Percentiles rank a stretch among this genome's conserved stretches.
Evolutionary conservation across 2,329 filamentous ascomycete genomes (phyloP).

Genomic region (Dothidotthia symphoricarpi): DNA sequence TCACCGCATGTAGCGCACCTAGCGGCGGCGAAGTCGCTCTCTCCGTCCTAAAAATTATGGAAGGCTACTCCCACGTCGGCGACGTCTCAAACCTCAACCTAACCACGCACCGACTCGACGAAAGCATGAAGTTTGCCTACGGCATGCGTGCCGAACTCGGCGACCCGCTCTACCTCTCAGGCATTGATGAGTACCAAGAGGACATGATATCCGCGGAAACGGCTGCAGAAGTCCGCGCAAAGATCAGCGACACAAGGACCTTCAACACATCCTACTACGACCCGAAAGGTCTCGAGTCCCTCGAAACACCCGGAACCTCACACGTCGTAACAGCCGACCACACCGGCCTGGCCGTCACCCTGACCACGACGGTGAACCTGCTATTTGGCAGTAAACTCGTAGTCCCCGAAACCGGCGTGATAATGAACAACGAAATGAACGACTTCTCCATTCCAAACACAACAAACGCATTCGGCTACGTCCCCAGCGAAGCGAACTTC

Average conservation of each 20-base stretch:
- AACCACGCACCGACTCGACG: constrained; percentile 77
- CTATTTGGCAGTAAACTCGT: constrained; percentile 78
- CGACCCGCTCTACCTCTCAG: constrained; percentile 72
- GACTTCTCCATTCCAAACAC: constrained; percentile 75
- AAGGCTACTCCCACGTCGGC: constrained; percentile 68
- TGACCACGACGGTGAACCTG: constrained; percentile 86
- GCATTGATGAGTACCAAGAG: constrained; percentile 62
- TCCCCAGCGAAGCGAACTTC: constrained; percentile 76
- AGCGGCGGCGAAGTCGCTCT: constrained; percentile 75
- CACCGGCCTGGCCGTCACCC: constrained; percentile 71
- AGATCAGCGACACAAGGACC: constrained; percentile 71
- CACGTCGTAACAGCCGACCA: constrained; percentile 71
- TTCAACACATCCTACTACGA: constrained; percentile 73
- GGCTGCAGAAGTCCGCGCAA: constrained; percentile 59
- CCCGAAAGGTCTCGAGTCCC: constrained; percentile 62
- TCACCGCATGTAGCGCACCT: constrained; percentile 70
- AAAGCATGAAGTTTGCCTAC: constrained; percentile 88
- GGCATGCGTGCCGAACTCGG: constrained; percentile 73
- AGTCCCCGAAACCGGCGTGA: constrained; percentile 78
- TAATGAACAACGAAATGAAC: constrained; percentile 60
- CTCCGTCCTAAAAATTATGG: constrained; percentile 76
- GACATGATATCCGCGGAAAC: constrained; percentile 63
- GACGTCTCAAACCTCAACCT: constrained; percentile 59
- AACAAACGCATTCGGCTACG: constrained; percentile 80
- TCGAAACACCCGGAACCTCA: constrained; percentile 71